phyloP scores from a whole-genome alignment of 148 eudicot species.

The Chenopodium berlandieri region DNA sequence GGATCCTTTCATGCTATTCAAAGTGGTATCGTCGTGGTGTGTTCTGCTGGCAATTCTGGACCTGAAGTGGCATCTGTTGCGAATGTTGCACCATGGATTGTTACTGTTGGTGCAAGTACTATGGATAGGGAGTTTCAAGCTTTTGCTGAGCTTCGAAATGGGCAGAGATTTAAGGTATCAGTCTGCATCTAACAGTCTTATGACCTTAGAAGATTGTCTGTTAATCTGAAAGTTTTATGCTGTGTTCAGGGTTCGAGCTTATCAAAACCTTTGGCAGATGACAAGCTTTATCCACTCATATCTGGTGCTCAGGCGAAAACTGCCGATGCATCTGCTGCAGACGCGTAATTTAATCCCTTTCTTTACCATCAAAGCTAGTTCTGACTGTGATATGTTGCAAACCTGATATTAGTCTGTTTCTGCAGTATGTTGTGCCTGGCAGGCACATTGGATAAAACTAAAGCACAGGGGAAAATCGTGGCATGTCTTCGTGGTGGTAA shows the following conservation, averaged over 20 bases:
- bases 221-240: background rate
- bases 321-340: slow-evolving; percentile 36
- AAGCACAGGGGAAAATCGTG: slow-evolving; percentile 67
- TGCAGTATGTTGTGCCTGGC: slow-evolving; percentile 41
- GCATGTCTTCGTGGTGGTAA: slow-evolving; percentile 57
- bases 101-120: slow-evolving; percentile 80
- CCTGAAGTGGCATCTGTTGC: slow-evolving; percentile 36
- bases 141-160: slow-evolving; percentile 38
- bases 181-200: background rate
- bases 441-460: slow-evolving; percentile 47
- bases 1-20: slow-evolving; percentile 60
- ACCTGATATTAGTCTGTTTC: background rate
- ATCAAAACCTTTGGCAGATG: slow-evolving; percentile 33
- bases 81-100: slow-evolving; percentile 69
- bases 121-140: slow-evolving; percentile 47
- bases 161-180: slow-evolving; percentile 36
- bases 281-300: slow-evolving; percentile 39
- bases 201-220: background rate
- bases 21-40: slow-evolving; percentile 49
- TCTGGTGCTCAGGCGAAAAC: slow-evolving; percentile 44
- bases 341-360: slow-evolving; percentile 34
- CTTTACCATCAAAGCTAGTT: too few species aligned
- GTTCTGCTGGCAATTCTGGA: slow-evolving; percentile 68
- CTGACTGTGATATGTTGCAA: background rate
- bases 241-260: slow-evolving; percentile 49